Base-by-base conservation (phyloP, 371 early-diverging fungal species). In the Rhizopus stolonifer region DNA sequence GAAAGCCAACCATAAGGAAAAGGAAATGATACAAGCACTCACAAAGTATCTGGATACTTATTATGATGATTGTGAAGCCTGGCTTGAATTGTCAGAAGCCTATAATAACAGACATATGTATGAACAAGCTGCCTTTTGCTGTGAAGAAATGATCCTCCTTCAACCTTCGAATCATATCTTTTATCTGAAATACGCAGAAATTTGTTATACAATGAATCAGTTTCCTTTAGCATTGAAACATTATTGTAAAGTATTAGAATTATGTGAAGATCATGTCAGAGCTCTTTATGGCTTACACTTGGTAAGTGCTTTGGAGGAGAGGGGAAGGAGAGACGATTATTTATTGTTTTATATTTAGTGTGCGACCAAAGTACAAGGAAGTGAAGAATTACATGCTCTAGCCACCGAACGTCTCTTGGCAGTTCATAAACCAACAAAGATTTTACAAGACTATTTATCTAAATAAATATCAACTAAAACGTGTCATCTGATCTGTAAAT, bases 111-210 rank as follows among this genome's bases (percentile, higher is more conserved):
- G 82, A 29, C 67, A 83, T 54, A 68, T 84, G 82, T 90, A 85
- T 55, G 82, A 84, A 43, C 93, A 93, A 65, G 94, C 97, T 2
- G 88, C 88, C 14, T 94, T 86, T 65, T 92, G 92, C 58, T 69
- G 90, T 43, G 96, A 96, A 65, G 97, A 96, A 67, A 67, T 91
- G 23, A 77, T 96, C 46, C 49, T 95, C 49, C 81, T 89, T 25
- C 85, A 88, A 51, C 93, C 95, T 6, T 77, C 79, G 45, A 86
- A 90, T 67, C 94, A 92, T 54, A 83, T 92, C 38, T 86, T 80
- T 65, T 85, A 90, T 51, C 76, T 91, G 40, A 90, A 91, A 49
- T 94, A 93, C 57, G 97, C 95, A 15, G 96, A 94, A 61, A 73
- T 89, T 15, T 79, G 83, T 26, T 92, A 90, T 57, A 81, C 89